These are phyloP conservation scores for Cercospora sp. DNA, from an alignment of 2,329 filamentous ascomycete genomes.

Conservation along the genomic window DNA sequence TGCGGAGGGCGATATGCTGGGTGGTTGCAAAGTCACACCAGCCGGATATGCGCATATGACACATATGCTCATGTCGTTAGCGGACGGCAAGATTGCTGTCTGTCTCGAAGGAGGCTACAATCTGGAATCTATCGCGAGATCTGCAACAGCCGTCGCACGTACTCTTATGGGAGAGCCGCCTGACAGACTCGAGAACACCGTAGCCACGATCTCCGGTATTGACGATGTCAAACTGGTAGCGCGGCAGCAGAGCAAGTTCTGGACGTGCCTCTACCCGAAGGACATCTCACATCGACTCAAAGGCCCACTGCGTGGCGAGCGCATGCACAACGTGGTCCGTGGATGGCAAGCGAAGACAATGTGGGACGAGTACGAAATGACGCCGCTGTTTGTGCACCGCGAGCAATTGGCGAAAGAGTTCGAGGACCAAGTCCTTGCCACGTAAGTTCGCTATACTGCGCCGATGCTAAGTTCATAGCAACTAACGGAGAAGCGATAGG, in stretches of 20 bases:
- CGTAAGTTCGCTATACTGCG: conserved; percentile 28
- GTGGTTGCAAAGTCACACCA: conserved; percentile 88
- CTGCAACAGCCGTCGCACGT: conserved; percentile 83
- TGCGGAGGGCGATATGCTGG: conserved; percentile 87
- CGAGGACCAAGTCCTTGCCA: conserved; percentile 37
- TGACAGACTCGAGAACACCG: conserved; percentile 54
- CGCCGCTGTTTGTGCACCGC: conserved; percentile 75
- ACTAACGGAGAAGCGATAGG: conserved; percentile 41
- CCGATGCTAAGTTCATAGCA: no score
- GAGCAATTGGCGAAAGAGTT: conserved; percentile 48
- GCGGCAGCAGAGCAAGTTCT: conserved; percentile 66
- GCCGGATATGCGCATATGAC: conserved; percentile 97
- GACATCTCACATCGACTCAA: conserved; percentile 41
- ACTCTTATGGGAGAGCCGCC: conserved; percentile 96
- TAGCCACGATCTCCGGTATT: conserved; percentile 55
- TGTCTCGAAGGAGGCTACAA: conserved; percentile 97
- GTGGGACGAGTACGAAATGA: conserved; percentile 73
- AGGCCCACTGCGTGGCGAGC: conserved; percentile 51
- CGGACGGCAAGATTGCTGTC: conserved; percentile 83
- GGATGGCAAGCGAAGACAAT: conserved; percentile 72
- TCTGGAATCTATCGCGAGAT: conserved; percentile 85
- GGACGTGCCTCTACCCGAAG: conserved; percentile 82
- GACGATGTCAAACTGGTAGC: conserved; percentile 60
- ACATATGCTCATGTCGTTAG: conserved; percentile 96
- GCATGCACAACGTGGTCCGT: conserved; percentile 79